Evolutionary conservation across 2,329 filamentous ascomycete genomes (phyloP).

Genomic region (Metarhizium humberi): DNA sequence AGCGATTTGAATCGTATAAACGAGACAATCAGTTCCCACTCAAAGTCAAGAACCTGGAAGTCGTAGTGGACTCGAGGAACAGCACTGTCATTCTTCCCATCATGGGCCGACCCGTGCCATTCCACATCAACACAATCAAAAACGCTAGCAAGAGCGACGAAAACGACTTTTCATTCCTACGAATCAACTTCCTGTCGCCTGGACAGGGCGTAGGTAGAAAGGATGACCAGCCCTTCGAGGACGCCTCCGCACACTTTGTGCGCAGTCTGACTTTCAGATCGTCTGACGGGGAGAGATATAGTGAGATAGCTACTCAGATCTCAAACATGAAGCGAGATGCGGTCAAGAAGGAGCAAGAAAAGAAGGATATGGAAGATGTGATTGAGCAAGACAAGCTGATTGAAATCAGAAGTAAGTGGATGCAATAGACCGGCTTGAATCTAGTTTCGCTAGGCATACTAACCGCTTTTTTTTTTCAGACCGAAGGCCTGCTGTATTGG

Average conservation of each 20-base stretch:
- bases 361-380: slow-evolving; percentile 99
- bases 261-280: slow-evolving; percentile 93
- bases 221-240: slow-evolving; percentile 96
- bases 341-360: slow-evolving; percentile 88
- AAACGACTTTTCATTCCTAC: slow-evolving; percentile 83
- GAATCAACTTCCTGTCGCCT: slow-evolving; percentile 95
- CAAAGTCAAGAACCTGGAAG: slow-evolving; percentile 74
- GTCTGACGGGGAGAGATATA: slow-evolving; percentile 77
- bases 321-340: slow-evolving; percentile 93
- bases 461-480: slow-evolving; percentile 41
- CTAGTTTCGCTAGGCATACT: slow-evolving; percentile 18
- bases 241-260: slow-evolving; percentile 90
- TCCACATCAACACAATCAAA: slow-evolving; percentile 97
- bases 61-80: slow-evolving; percentile 86
- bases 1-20: slow-evolving; percentile 98
- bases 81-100: slow-evolving; percentile 87
- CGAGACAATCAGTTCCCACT: slow-evolving; percentile 86
- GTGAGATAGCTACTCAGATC: slow-evolving; percentile 86
- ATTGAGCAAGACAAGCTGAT: slow-evolving; percentile 97
- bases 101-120: slow-evolving; percentile 94
- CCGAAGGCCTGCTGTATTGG: slow-evolving; percentile 79
- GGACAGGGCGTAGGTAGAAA: slow-evolving; percentile 95
- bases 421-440: background rate
- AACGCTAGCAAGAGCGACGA: slow-evolving; percentile 98
- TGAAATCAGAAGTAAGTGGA: slow-evolving; percentile 72